These are phyloP conservation scores for Yarrowia keelungensis DNA, from an alignment of 805 yeast species.

Conservation along the genomic window DNA sequence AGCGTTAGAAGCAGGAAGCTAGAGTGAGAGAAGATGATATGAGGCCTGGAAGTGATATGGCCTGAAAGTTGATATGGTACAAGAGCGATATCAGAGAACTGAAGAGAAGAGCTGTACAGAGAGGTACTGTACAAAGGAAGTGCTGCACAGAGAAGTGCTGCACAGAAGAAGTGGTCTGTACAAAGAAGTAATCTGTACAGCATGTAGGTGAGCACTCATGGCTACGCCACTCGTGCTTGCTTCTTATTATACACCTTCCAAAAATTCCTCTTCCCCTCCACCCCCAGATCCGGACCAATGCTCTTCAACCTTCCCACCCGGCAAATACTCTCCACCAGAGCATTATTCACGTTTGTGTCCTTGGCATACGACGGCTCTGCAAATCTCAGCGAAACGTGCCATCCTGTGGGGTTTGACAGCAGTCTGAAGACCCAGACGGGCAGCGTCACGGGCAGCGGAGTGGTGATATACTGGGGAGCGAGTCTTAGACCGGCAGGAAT, in stretches of 20 bases:
- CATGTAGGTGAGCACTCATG: no score
- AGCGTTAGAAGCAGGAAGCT: no score
- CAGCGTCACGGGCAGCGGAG: conserved; percentile 50
- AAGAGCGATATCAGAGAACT: no score
- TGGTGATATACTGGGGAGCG: conserved; percentile 47
- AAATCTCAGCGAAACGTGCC: conserved; percentile 46
- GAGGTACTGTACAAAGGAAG: no score
- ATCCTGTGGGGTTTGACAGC: conserved; percentile 43
- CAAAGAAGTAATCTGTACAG: no score
- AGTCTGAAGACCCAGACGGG: conserved; percentile 46
- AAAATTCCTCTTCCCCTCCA: conserved; percentile 56
- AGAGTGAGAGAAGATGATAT: no score
- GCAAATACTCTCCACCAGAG: conserved; percentile 46
- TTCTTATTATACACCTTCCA: conserved; percentile 41
- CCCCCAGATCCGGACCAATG: conserved; percentile 56
- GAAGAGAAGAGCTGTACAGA: no score
- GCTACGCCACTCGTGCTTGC: not conserved
- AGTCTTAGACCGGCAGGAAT: conserved; percentile 48
- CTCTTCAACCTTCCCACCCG: conserved; percentile 57
- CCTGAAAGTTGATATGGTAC: no score
- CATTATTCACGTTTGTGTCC: conserved; percentile 39
- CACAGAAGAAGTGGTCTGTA: no score
- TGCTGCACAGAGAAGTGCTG: no score
- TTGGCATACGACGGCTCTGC: conserved; percentile 45
- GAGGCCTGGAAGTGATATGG: no score